phyloP scores from a whole-genome alignment of 225 moss, liverwort and hornwort species.

The Pseudoscleropodium purum region DNA sequence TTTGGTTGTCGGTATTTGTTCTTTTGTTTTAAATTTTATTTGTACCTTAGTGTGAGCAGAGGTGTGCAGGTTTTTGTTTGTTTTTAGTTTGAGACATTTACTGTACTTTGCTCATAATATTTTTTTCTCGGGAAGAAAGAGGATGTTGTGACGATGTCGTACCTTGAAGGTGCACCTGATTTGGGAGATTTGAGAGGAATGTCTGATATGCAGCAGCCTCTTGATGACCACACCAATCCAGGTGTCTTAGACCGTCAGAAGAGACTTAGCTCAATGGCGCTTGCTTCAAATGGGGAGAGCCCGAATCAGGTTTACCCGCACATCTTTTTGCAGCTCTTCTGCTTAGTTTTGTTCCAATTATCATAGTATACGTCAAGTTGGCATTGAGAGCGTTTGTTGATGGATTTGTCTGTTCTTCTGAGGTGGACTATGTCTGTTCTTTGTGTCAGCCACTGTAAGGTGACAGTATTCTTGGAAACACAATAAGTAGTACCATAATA shows the following conservation, averaged over 20 bases:
- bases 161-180: slow-evolving; percentile 9
- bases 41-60: neutral
- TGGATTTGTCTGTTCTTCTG: neutral
- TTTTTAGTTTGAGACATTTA: neutral
- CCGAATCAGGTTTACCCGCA: slow-evolving; percentile 18
- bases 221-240: neutral
- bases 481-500: neutral
- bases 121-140: neutral
- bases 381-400: neutral
- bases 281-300: slow-evolving; percentile 15
- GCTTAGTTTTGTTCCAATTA: neutral
- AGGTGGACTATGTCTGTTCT: neutral
- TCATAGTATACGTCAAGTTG: neutral
- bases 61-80: neutral
- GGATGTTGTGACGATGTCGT: slow-evolving; percentile 21
- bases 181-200: neutral
- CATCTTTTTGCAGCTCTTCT: neutral
- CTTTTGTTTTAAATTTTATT: neutral
- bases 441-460: neutral
- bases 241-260: neutral
- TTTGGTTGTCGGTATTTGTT: neutral
- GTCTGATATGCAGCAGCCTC: neutral
- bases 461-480: neutral
- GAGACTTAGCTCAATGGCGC: slow-evolving; percentile 13
- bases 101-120: neutral